Evolutionary conservation across 169 alveolate species (phyloP).

Genomic region (Babesia bovis): DNA sequence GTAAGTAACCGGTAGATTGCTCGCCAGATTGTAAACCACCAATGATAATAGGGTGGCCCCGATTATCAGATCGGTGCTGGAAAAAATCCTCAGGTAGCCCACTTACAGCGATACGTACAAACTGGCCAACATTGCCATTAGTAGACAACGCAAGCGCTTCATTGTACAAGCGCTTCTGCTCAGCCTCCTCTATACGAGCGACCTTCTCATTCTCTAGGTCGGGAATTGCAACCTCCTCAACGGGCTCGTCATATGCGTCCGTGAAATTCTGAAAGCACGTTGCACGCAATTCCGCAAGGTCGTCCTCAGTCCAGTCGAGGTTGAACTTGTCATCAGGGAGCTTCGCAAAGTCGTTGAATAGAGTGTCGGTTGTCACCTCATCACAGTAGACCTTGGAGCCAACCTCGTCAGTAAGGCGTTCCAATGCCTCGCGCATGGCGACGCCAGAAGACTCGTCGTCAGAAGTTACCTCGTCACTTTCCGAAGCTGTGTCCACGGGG

Average conservation of each 20-base stretch:
- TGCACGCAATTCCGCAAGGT: constrained; percentile 42
- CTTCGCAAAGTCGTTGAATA: constrained; percentile 31
- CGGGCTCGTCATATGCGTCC: constrained; percentile 61
- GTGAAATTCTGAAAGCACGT: constrained; percentile 28
- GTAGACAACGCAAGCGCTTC: constrained; percentile 53
- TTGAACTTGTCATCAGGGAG: constrained; percentile 42
- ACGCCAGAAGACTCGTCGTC: constrained; percentile 5
- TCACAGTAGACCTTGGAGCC: constrained; percentile 10
- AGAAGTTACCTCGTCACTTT: constrained; percentile 81
- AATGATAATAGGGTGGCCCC: constrained; percentile 60
- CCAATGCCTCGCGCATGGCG: constrained; percentile 3
- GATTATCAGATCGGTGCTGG: constrained; percentile 54
- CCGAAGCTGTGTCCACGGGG: constrained; percentile 72
- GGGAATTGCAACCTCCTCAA: constrained; percentile 41
- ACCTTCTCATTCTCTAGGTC: constrained; percentile 49
- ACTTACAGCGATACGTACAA: constrained; percentile 86
- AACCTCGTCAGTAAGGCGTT: constrained; percentile 19
- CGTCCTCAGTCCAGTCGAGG: constrained; percentile 43
- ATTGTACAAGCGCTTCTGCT: constrained; percentile 37
- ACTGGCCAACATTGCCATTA: constrained; percentile 84
- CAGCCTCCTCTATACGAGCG: constrained; percentile 28
- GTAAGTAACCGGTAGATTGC: constrained; percentile 64
- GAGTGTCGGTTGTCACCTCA: not conserved
- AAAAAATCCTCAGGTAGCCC: constrained; percentile 57
- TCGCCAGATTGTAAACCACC: constrained; percentile 68